Evolutionary conservation across 495 filamentous ascomycete genomes (phyloP).

Genomic region (Penicillium riverlandense): DNA sequence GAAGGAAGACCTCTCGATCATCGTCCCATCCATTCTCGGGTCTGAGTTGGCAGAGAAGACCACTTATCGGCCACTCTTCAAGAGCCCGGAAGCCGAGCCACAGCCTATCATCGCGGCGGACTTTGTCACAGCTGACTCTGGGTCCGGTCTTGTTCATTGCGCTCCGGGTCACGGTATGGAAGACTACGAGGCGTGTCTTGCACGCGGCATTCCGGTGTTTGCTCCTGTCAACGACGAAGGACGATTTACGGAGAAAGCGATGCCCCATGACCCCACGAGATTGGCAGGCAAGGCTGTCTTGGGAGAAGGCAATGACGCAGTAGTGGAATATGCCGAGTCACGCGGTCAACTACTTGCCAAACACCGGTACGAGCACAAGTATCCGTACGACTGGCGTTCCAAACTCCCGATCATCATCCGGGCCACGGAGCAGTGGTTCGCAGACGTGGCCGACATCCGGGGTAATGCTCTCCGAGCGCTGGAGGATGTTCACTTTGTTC

Average conservation of each 20-base stretch:
- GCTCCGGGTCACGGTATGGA: slow-evolving; percentile 96
- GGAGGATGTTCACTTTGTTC: slow-evolving; percentile 68
- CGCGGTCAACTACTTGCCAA: slow-evolving; percentile 51
- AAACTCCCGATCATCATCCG: slow-evolving; percentile 85
- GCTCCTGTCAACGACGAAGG: slow-evolving; percentile 81
- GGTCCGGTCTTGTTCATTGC: slow-evolving; percentile 86
- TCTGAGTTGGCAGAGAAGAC: slow-evolving; percentile 52
- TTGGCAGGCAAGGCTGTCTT: slow-evolving; percentile 58
- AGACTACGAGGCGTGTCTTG: slow-evolving; percentile 78
- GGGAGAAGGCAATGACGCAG: slow-evolving; percentile 55
- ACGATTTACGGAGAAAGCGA: slow-evolving; percentile 66
- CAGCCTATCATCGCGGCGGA: slow-evolving; percentile 72
- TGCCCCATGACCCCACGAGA: slow-evolving; percentile 53
- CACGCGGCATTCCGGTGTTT: slow-evolving; percentile 56
- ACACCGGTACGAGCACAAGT: slow-evolving; percentile 77
- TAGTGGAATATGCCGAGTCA: slow-evolving; percentile 57
- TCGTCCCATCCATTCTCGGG: slow-evolving; percentile 56
- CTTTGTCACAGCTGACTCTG: slow-evolving; percentile 82
- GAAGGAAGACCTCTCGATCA: slow-evolving; percentile 37
- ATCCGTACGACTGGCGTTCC: slow-evolving; percentile 96
- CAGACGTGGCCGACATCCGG: slow-evolving; percentile 80
- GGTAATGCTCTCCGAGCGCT: slow-evolving; percentile 59
- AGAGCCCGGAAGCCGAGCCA: slow-evolving; percentile 36
- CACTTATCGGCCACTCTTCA: slow-evolving; percentile 61
- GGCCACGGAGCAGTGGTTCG: slow-evolving; percentile 97